phyloP scores from a whole-genome alignment of 345 rosid genomes.

The Gossypium rotundifolium region DNA sequence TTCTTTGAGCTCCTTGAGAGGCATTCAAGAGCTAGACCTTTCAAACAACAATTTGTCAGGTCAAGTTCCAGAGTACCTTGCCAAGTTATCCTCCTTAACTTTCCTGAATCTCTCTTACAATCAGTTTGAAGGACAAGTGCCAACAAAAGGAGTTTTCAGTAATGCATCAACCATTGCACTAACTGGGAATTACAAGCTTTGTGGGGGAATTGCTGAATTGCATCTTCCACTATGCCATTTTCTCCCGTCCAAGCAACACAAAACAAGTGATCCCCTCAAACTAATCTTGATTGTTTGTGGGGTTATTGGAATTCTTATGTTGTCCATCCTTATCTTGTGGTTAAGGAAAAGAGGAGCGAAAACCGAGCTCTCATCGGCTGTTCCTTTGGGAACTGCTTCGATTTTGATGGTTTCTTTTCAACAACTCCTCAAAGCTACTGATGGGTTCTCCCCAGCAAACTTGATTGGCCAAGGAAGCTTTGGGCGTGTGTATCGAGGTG shows the following conservation, averaged over 20 bases:
- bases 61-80: neutral
- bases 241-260: neutral
- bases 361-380: neutral
- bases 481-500: constrained; percentile 9
- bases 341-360: neutral
- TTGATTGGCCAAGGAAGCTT: constrained; percentile 26
- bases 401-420: constrained; percentile 16
- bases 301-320: neutral
- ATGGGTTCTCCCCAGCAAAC: constrained; percentile 21
- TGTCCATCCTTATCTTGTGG: neutral
- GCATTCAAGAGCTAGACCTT: neutral
- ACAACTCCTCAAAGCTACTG: constrained; percentile 18
- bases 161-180: neutral
- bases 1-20: neutral
- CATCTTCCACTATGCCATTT: neutral
- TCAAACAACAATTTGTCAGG: constrained; percentile 3
- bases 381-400: neutral
- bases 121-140: constrained; percentile 7
- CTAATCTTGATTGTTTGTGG: constrained; percentile 2
- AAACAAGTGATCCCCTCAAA: neutral
- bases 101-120: neutral
- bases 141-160: neutral
- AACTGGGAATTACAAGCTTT: neutral
- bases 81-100: neutral
- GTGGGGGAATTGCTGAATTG: neutral